Conservation (phyloP, 768 basidiomycete species). For the Steccherinum ochraceum region DNA sequence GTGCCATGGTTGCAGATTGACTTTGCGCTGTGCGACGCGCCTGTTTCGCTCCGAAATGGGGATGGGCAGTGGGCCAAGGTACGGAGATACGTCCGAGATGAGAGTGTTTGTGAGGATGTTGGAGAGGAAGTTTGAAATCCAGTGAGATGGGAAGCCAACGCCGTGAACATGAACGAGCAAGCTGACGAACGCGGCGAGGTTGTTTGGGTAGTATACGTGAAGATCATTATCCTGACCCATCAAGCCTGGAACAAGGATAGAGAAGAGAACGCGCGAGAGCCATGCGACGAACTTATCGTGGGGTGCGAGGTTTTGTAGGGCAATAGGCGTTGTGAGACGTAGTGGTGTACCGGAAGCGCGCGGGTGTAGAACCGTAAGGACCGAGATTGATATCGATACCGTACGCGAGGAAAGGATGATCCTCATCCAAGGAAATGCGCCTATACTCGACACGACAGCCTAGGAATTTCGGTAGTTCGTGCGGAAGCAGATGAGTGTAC, state of each 20-base stretch:
- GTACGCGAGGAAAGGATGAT: too few species aligned
- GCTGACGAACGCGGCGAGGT: constrained; percentile 26
- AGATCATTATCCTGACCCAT: too few species aligned
- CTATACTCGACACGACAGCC: too few species aligned
- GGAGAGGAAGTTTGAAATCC: constrained; percentile 28
- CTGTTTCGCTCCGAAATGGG: constrained; percentile 10
- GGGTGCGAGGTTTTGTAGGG: constrained; percentile 21
- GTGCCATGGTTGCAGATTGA: constrained; percentile 19
- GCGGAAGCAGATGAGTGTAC: not conserved
- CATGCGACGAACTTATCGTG: constrained; percentile 26
- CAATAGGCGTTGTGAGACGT: too few species aligned
- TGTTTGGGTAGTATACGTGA: constrained; percentile 28
- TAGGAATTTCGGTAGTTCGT: too few species aligned
- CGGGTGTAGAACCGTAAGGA: too few species aligned
- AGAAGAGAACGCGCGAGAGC: constrained; percentile 29
- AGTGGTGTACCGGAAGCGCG: too few species aligned
- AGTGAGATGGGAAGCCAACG: constrained; percentile 31
- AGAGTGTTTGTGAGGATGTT: constrained; percentile 21
- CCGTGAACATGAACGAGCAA: constrained; percentile 26
- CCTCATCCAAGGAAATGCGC: too few species aligned
- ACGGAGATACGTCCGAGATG: constrained; percentile 21
- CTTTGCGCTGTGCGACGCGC: constrained; percentile 13
- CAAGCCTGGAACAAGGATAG: constrained; percentile 24
- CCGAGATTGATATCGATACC: too few species aligned
- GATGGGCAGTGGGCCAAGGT: constrained; percentile 21